Base-by-base conservation (phyloP, 73 alveolate genomes). In the Blepharisma japonicum region DNA sequence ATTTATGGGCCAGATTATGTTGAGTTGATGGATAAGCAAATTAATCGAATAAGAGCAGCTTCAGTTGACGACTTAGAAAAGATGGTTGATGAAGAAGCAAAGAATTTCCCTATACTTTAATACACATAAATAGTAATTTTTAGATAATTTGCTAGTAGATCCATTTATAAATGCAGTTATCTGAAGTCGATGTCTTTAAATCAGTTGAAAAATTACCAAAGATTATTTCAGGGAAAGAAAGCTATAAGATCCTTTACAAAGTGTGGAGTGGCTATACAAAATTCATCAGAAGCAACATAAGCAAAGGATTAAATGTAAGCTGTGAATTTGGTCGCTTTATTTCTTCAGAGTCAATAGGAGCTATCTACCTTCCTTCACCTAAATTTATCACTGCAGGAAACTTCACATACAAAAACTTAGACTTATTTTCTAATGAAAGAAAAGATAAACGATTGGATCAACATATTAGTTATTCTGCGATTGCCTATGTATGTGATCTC, bases 221-320 rank as follows among this genome's bases (percentile, higher is more conserved):
- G 18, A 4, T 61, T 2, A 61, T 14, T 8, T 20, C 39, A 0
- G 2, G 14, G 14, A 39, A 61, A 0, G n/a, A 14, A 61, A 61
- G 14, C 47, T 61, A n/a, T 18, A 61, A 61, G 74, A 25, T 5
- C 5, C 39, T 18, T 8, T 61, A 61, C 5, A 61, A 61, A 25
- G 74, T 61, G 14, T 61, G 74, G 74, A 61, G 74, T 5, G 74
- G 74, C 48, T 20, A 14, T n/a, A 61, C 74, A 61, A 61, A 61
- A 39, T 61, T 61, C 47, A 18, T 61, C 14, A n/a, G 46, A 20
- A 61, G 74, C 23, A 39, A n/a, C 14, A 61, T 61, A 61, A n/a
- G 5, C 18, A n/a, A 61, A 61, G 18, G 23, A 61, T n/a, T 39
- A 8, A n/a, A n/a, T 14, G 23, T 25, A 61, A 14, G 49, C 4